Evolutionary conservation across 108 stramenopile genomes (phyloP), one percentile per base, ranked within the genome.

Genomic region (Pseudonitzschia pungens): DNA sequence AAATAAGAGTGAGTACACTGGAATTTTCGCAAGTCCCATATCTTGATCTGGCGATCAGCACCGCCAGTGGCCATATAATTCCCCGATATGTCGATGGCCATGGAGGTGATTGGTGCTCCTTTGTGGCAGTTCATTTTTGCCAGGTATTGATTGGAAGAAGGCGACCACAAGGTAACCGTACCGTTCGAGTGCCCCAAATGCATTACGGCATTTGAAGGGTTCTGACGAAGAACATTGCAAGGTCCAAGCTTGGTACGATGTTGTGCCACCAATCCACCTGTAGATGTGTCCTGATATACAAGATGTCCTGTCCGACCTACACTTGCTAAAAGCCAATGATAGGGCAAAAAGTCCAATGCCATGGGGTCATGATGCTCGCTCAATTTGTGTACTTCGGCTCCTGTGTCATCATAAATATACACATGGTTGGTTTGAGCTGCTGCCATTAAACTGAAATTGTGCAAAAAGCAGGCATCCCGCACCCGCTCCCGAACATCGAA

Each of bases 11-110:
- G 84, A 11, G 80, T 71, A 36, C 85, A 81, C 73, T 86, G 82
- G 76, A 81, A 90, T 75, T 83, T 96, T 29, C 99, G 83, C 69
- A 98, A 69, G 79, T 99, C 99, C 97, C 98, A 99, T n/a, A 99
- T 81, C 72, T 86, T 85, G 21, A 97, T 74, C 70, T 86, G 79
- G 48, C 80, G 75, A 76, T 98, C 97, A 10, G 87, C 84, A 10
- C 93, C 97, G 1, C 90, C 91, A 11, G 97, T 97, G 20, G 82
- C 96, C 94, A 99, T 95, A 77, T 94, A 87, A 16, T 72, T 70
- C 3, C 98, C 98, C 33, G 73, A 66, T 15, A 72, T 65, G 62
- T 96, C 96, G 18, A 98, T 78, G 20, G 97, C 98, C 41, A 98
- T 43, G 42, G 87, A 83, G 2, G 84, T 83, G 26, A 99, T 77